A percentile compares a stretch with the other conserved stretches of the same genome.
Evolutionary conservation across 768 basidiomycete species (phyloP).

Genomic region (Amyloporia xantha): DNA sequence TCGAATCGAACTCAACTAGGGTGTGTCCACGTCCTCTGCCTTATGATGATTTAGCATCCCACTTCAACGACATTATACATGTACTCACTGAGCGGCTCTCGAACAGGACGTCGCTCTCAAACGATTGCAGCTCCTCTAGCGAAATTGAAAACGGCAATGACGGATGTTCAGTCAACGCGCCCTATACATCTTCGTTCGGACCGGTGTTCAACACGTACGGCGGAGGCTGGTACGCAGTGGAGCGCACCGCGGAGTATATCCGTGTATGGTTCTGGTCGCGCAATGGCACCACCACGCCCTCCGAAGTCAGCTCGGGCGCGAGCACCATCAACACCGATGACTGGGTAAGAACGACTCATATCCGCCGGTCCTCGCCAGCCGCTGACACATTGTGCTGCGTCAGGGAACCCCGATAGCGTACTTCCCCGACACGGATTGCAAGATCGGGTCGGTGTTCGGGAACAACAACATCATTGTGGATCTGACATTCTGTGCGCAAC

Average conservation of each 20-base stretch:
- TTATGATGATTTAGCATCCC: background rate
- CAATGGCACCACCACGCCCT: conserved; percentile 18
- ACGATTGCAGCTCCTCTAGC: conserved; percentile 19
- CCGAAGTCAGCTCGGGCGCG: conserved; percentile 18
- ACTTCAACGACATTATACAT: too few species aligned
- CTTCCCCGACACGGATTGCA: conserved; percentile 31
- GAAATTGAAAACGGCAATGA: conserved; percentile 18
- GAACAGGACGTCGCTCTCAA: conserved; percentile 8
- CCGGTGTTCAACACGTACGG: conserved; percentile 29
- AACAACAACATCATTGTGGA: conserved; percentile 31
- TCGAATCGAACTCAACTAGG: conserved; percentile 23
- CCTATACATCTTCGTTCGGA: conserved; percentile 27
- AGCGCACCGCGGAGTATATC: conserved; percentile 28
- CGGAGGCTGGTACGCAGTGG: conserved; percentile 40
- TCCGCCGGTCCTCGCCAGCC: background rate
- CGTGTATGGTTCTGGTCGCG: conserved; percentile 42
- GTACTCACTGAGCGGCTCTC: background rate
- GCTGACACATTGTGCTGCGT: conserved; percentile 23
- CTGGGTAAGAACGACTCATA: conserved; percentile 23
- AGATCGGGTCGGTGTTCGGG: conserved; percentile 30
- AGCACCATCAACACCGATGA: conserved; percentile 17
- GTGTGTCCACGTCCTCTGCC: too few species aligned
- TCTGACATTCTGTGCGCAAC: conserved; percentile 5
- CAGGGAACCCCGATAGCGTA: conserved; percentile 28
- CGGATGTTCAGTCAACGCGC: conserved; percentile 27